Base-by-base conservation (phyloP, 352 stramenopile genomes). In the Phytophthora sojae region DNA sequence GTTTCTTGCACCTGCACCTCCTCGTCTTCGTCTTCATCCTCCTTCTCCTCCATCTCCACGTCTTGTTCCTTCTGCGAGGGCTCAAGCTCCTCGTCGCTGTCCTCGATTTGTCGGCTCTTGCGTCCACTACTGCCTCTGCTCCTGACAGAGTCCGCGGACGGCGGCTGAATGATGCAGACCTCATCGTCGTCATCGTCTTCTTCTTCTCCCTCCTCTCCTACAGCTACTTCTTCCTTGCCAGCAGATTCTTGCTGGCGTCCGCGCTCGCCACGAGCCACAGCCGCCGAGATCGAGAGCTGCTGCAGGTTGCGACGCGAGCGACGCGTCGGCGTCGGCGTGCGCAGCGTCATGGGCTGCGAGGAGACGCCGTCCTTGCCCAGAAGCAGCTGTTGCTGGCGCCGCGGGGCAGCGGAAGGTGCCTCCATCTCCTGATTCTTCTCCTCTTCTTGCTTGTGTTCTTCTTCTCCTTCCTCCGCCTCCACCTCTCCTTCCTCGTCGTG, bases 131-230 rank as follows among this genome's bases (percentile, higher is more conserved):
- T 51, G n/a, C 32, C 54, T 64, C 61, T 57, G 49, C 67, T 77
- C 37, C 59, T 68, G 39, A 69, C 71, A 30, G 79, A 83, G 30
- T 57, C 70, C 23, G 58, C 62, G 37, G 75, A 80, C 9, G 77
- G 64, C 12, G 84, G 62, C 12, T 78, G 69, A 2, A 92, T 60
- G 54, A 94, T 91, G 61, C 76, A 56, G 17, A 92, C 80, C 1
- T 91, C 81, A 9, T 92, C 80, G 29, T 90, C 76, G 5, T 90
- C 81, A 0, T 87, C 75, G 1, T 85, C 77, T 11, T 82, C 71
- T 15, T 67, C 57, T 4, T 73, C 53, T 45, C 60, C 39, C 0
- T 42, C 30, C 3, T 55, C 32, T 39, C 9, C 35, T 44, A 2
- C 29, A 1, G 29, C 35, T 17, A 21, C 21, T 21, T 58, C 26